phyloP scores from a whole-genome alignment of 768 basidiomycete genomes.

The Phylloporus sp. region DNA sequence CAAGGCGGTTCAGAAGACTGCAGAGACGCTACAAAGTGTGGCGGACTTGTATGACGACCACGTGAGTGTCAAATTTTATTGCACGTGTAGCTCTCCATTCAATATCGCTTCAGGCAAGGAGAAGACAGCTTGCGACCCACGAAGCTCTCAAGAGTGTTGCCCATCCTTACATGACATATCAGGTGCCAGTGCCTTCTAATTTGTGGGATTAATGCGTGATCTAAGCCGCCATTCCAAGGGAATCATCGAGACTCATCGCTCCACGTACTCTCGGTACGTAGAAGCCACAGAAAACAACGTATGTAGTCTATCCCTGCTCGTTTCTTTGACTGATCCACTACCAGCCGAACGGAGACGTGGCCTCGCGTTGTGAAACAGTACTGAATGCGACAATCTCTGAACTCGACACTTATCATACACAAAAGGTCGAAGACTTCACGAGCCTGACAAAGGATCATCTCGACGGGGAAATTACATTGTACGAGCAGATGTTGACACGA shows the following conservation, averaged over 20 bases:
- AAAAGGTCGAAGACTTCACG: constrained; percentile 68
- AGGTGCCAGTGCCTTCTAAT: constrained; percentile 46
- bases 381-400: constrained; percentile 87
- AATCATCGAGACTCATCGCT: constrained; percentile 68
- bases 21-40: constrained; percentile 66
- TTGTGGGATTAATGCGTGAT: background rate
- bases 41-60: constrained; percentile 79
- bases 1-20: constrained; percentile 71
- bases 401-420: constrained; percentile 72
- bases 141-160: constrained; percentile 72
- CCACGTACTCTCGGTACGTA: constrained; percentile 61
- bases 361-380: constrained; percentile 79
- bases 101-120: constrained; percentile 49
- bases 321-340: constrained; percentile 2
- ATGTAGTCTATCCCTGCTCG: background rate
- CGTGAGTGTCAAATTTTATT: constrained; percentile 41
- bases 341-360: constrained; percentile 60
- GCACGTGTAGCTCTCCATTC: constrained; percentile 1
- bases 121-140: constrained; percentile 68
- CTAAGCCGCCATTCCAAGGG: constrained; percentile 38
- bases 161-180: constrained; percentile 68
- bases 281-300: constrained; percentile 40
- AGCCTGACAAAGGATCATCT: constrained; percentile 59
- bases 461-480: constrained; percentile 71
- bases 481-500: constrained; percentile 64